Evolutionary conservation across 768 basidiomycete species (phyloP), one percentile per base, ranked within the genome.

Genomic region (Mycena epipterygia): DNA sequence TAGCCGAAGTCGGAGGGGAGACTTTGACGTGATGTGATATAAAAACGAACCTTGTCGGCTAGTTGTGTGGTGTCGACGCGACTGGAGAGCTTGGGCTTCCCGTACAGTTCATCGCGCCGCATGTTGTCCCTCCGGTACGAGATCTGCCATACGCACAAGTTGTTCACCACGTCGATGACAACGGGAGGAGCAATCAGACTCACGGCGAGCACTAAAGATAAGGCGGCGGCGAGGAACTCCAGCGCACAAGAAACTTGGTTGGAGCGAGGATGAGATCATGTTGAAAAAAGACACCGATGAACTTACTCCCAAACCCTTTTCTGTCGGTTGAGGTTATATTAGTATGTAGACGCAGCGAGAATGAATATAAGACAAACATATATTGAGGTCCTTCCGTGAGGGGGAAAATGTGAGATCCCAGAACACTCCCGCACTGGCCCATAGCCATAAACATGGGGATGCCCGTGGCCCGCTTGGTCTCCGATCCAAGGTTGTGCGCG

Each of bases 371-470:
- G 27, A 75, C 89, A 72, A 57, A 93, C 92, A 87, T 87, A 71
- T 93, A 94, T 42, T 80, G 80, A 1, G 93, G 93, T 0, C 89
- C 88, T 42, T 93, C 89, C 0, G 85, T 83, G 19, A 85, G 81
- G 0, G 92, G 93, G 79, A 89, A 94, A 16, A 94, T 81, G 67
- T 93, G 91, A 0, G 92, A 87, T n/a, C 92, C 93, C n/a, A 93
- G 83, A 53, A 93, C 80, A 69, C 92, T 92, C 16, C 92, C 93
- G 58, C 91, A 89, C 76, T 94, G 93, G 0, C 93, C 93, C 41
- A 94, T 93, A 14, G 91, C 87, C 89, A 93, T 93, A 76, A 93
- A 93, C 80, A 92, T 86, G 12, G 92, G 91, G 35, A 93, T 91
- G 0, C 93, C 93, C 0, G 92, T 89, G 0, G 93, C 93, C 64